Conservation (phyloP, 352 stramenopile genomes). For the Globisporangium paroecandrum region DNA sequence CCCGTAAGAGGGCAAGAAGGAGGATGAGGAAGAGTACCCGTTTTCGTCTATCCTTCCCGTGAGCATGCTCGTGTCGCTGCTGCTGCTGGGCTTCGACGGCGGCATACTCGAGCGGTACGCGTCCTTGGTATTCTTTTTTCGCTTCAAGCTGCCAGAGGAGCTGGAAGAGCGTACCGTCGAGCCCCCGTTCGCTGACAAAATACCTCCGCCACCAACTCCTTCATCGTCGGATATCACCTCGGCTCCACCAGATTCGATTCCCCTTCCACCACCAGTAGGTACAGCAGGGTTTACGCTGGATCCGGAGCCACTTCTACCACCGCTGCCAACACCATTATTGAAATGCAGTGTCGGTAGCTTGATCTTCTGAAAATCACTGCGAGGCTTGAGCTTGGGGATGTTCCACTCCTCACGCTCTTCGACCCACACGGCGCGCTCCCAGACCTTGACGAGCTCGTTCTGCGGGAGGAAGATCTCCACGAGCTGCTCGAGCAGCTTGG, state of each 20-base stretch:
- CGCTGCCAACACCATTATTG: slow-evolving; percentile 6
- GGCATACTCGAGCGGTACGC: not conserved
- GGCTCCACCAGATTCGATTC: slow-evolving; percentile 46
- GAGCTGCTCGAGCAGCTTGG: slow-evolving; percentile 86
- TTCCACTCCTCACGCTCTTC: slow-evolving; percentile 82
- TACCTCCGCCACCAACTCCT: not conserved
- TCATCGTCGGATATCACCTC: slow-evolving; percentile 65
- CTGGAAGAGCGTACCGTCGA: slow-evolving; percentile 29
- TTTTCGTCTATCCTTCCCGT: slow-evolving; percentile 9
- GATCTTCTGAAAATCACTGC: slow-evolving; percentile 79
- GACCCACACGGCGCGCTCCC: slow-evolving; percentile 80
- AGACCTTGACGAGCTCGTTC: slow-evolving; percentile 86
- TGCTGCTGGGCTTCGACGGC: slow-evolving; percentile 20
- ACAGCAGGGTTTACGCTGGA: not conserved
- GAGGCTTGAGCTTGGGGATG: slow-evolving; percentile 68
- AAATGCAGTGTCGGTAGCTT: slow-evolving; percentile 55
- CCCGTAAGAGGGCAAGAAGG: not conserved
- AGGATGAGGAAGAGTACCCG: not conserved
- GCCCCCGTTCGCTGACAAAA: slow-evolving; percentile 10
- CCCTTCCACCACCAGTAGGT: not conserved
- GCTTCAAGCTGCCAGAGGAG: slow-evolving; percentile 34
- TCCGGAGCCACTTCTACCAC: not conserved
- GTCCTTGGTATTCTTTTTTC: slow-evolving; percentile 18
- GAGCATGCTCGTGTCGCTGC: slow-evolving; percentile 22
- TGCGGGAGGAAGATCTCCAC: slow-evolving; percentile 80